Evolutionary conservation across 2,329 filamentous ascomycete species (phyloP), one percentile per base, ranked within the genome.

Genomic region (Pyricularia pennisetigena): DNA sequence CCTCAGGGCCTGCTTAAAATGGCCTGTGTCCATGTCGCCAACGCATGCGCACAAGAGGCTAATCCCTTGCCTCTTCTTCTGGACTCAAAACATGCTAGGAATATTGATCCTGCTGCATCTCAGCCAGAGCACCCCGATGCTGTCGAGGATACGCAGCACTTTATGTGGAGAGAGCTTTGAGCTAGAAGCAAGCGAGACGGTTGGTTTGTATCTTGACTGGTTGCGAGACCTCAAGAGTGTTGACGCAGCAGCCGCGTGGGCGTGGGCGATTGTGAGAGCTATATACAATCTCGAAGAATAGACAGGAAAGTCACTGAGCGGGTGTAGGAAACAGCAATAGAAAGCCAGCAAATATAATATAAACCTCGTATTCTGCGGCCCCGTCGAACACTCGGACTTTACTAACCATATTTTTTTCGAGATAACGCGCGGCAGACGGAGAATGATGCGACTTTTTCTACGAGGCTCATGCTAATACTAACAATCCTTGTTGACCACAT

Each of bases 61-160:
- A 5, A 77, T 89, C 0, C 86, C 86, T 0, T 83, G 84, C 68
- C 72, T 85, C 1, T 88, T 87, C 73, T 85, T 86, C 68, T 89
- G 86, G 83, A 86, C 85, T 9, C 86, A 88, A 71, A 87, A 87
- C 69, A 80, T 89, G 61, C 79, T 89, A 63, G 83, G 83, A 3
- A 83, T 88, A 28, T 76, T 89, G 28, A 72, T 89, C 64, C 78
- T 89, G 23, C 73, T 89, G 49, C 82, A 86, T 62, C 78, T 88
- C 70, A 83, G 83, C 14, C 79, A 78, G 23, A 82, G 84, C 68
- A 82, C 85, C 63, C 79, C 80, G 0, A 81, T 84, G 68, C 73
- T 89, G 57, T 72, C 76, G 28, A 76, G 79, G 26, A 85, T 88
- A 68, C 79, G 83, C 59, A 76, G 79, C 16, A 79, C 81, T 16